A percentile compares a stretch with the other conserved stretches of the same genome.
Evolutionary conservation across 2,329 filamentous ascomycete species (phyloP).

Genomic region (Pseudogymnoascus sp.): DNA sequence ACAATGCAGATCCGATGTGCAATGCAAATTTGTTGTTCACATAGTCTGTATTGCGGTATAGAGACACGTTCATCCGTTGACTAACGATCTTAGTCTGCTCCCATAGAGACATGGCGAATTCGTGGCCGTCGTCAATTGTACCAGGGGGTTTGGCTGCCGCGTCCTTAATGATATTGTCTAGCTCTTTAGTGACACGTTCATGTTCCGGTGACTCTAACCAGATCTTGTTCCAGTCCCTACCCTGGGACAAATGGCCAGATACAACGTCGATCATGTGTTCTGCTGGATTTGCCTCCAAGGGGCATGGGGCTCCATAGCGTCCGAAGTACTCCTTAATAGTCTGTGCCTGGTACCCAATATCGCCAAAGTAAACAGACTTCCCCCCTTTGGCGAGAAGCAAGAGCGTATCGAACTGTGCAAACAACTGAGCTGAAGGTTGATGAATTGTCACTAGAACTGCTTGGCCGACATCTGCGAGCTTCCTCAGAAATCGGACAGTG

Average conservation of each 20-base stretch:
- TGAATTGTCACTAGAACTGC: conserved; percentile 51
- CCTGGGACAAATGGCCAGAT: conserved; percentile 42
- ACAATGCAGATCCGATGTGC: conserved; percentile 49
- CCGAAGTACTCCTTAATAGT: conserved; percentile 60
- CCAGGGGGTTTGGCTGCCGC: conserved; percentile 42
- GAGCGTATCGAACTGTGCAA: conserved; percentile 53
- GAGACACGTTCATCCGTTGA: conserved; percentile 52
- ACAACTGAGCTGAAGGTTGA: conserved; percentile 48
- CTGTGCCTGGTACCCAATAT: conserved; percentile 55
- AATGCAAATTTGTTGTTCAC: conserved; percentile 44
- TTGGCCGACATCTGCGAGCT: conserved; percentile 50
- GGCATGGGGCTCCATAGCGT: conserved; percentile 48
- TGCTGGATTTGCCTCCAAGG: conserved; percentile 47
- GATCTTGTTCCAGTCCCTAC: conserved; percentile 61
- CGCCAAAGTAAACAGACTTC: conserved; percentile 63
- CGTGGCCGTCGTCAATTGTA: conserved; percentile 48
- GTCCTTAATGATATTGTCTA: conserved; percentile 54
- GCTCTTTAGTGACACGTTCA: conserved; percentile 50
- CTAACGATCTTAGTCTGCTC: conserved; percentile 60
- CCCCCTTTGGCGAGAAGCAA: conserved; percentile 60
- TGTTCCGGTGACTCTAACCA: conserved; percentile 62
- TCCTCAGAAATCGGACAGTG: conserved; percentile 56
- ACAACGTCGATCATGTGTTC: conserved; percentile 35
- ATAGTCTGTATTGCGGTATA: conserved; percentile 57
- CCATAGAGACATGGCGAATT: conserved; percentile 65